A percentile compares a stretch with the other conserved stretches of the same genome.
These are phyloP conservation scores for Hypericum androsaemum DNA, from an alignment of 345 rosid genomes.

Conservation along the genomic window DNA sequence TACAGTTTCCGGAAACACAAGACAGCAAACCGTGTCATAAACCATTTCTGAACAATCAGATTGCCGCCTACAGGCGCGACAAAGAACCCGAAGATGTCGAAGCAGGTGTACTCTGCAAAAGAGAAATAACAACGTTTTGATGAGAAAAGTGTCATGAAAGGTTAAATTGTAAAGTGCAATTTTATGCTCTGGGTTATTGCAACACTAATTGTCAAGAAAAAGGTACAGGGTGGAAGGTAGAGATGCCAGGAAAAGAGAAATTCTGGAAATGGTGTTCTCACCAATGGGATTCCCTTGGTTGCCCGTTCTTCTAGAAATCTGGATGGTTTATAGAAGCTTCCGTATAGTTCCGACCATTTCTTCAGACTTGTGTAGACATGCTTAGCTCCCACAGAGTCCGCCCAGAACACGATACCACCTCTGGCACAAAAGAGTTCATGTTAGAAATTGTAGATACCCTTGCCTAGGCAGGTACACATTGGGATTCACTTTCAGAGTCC, in stretches of 20 bases:
- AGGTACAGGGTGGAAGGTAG: too few relatives aligned
- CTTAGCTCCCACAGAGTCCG: slow-evolving; percentile 54
- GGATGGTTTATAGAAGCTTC: slow-evolving; percentile 65
- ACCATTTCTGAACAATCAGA: too few relatives aligned
- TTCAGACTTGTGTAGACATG: slow-evolving; percentile 55
- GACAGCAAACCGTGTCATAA: too few relatives aligned
- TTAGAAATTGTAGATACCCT: neutral
- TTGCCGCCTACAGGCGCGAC: slow-evolving; percentile 35
- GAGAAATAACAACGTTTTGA: neutral
- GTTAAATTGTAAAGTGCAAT: neutral
- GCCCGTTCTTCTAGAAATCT: slow-evolving; percentile 86
- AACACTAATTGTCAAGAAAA: too few relatives aligned
- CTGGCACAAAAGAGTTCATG: slow-evolving; percentile 29
- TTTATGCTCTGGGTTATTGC: too few relatives aligned
- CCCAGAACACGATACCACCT: slow-evolving; percentile 93
- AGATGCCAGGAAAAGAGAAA: too few relatives aligned
- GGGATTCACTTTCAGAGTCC: too few relatives aligned
- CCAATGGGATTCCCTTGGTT: slow-evolving; percentile 56
- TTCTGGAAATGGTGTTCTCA: slow-evolving; percentile 23
- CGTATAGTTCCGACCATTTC: slow-evolving; percentile 60
- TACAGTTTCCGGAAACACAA: too few relatives aligned
- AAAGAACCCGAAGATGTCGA: slow-evolving; percentile 25
- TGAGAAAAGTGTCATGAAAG: too few relatives aligned
- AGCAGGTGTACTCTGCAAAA: slow-evolving; percentile 41
- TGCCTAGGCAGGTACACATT: too few relatives aligned